Evolutionary conservation across 768 basidiomycete species (phyloP).

Genomic region (Lentinula guzmanii): DNA sequence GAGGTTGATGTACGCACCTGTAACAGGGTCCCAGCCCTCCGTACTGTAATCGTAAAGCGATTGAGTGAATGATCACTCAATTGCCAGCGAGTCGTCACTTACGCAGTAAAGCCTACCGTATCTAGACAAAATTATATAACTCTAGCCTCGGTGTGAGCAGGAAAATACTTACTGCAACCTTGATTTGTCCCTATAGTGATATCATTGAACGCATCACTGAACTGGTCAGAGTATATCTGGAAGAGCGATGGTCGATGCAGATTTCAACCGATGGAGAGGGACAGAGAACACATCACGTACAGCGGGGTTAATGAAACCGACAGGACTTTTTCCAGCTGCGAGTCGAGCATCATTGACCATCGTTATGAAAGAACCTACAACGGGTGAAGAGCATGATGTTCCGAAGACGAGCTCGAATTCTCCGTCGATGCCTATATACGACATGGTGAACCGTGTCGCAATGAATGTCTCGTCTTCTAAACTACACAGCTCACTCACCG

Average conservation of each 20-base stretch:
- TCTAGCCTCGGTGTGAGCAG: neutral
- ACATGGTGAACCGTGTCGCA: neutral
- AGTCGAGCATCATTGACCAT: constrained; percentile 50
- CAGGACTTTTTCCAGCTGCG: constrained; percentile 30
- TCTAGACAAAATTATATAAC: constrained; percentile 11
- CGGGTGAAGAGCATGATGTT: constrained; percentile 44
- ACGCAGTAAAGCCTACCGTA: constrained; percentile 12
- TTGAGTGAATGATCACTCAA: neutral
- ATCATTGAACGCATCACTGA: constrained; percentile 32
- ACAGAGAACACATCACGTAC: constrained; percentile 16
- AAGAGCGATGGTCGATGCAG: neutral
- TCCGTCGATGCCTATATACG: constrained; percentile 26
- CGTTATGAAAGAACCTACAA: constrained; percentile 42
- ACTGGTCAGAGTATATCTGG: constrained; percentile 30
- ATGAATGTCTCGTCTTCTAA: neutral
- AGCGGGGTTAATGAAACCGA: constrained; percentile 47
- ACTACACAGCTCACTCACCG: constrained; percentile 15
- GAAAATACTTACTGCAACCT: constrained; percentile 26
- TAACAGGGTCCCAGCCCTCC: constrained; percentile 37
- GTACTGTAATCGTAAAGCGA: constrained; percentile 16
- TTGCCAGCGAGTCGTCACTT: constrained; percentile 17
- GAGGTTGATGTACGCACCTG: constrained; percentile 16
- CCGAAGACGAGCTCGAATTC: constrained; percentile 37
- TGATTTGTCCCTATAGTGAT: constrained; percentile 34
- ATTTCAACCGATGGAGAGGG: neutral